Conservation (phyloP, 257 asterid species). For the Euphrasia confusa region DNA sequence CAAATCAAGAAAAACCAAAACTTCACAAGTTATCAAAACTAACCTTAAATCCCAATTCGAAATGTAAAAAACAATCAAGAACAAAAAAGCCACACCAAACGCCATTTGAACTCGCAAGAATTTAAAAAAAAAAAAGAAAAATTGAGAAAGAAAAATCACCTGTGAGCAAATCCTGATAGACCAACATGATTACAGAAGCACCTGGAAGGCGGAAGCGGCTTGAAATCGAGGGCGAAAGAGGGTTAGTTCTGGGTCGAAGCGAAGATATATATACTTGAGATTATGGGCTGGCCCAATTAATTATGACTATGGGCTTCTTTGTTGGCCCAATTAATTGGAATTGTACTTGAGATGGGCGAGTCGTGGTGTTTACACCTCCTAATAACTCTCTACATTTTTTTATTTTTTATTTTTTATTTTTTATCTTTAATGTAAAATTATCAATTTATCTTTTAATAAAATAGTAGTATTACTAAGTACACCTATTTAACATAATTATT, state of each 20-base stretch:
- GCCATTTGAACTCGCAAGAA: not conserved
- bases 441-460: too few relatives aligned
- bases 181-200: constrained; percentile 40
- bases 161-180: constrained; percentile 63
- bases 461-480: too few relatives aligned
- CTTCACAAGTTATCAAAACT: not conserved
- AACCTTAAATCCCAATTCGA: not conserved
- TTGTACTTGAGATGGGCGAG: too few relatives aligned
- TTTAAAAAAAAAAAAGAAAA: not conserved
- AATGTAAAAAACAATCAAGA: not conserved
- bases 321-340: too few relatives aligned
- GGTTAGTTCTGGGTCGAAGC: not conserved
- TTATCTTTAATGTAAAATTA: too few relatives aligned
- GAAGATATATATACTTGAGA: too few relatives aligned
- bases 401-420: too few relatives aligned
- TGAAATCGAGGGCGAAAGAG: not conserved
- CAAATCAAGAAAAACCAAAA: not conserved
- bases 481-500: too few relatives aligned
- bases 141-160: constrained; percentile 22
- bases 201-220: not conserved
- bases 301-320: too few relatives aligned
- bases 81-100: not conserved
- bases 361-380: too few relatives aligned
- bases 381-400: too few relatives aligned
- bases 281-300: too few relatives aligned